Evolutionary conservation across 768 basidiomycete species (phyloP), one percentile per base, ranked within the genome.

Genomic region (Auricularia heimuer): DNA sequence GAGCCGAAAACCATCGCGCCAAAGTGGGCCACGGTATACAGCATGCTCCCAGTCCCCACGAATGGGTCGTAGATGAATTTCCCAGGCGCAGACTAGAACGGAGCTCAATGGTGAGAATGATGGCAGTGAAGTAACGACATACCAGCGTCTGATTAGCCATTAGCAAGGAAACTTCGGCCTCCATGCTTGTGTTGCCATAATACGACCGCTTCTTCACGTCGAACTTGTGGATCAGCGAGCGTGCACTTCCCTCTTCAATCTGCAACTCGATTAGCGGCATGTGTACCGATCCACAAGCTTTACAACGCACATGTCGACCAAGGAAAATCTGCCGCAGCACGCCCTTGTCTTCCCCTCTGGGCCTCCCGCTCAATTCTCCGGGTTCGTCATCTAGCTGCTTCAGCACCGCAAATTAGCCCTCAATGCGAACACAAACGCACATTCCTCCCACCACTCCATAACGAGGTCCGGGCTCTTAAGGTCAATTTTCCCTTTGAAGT

Each of bases 151-250:
- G 97, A 70, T 96, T 96, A 8, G 95, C 93, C 95, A 98, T 98
- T 34, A 98, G 75, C 56, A 99, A 78, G 1, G 94, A 95, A 61
- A 98, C 88, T 73, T 98, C 94, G 0, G 96, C 86, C 69, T 97
- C 95, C 97, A 99, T 99, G 70, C 91, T 92, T 0, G 97, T 99
- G 69, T 95, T 99, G 3, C 97, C 97, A 73, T 86, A 98, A 71
- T 90, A 98, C 14, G 78, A 77, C 8, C 97, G 83, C 69, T 92
- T 92, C 75, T 97, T 98, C 61, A 99, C 89, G 66, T 92, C 88
- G 66, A 92, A 96, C 63, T 77, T 82, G 61, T 77, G 74, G 61
- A 93, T 80, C 39, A 95, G 78, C 2, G 78, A 71, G 4, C 96
- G 84, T 0, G 91, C 89, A 34, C 81, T 79, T 14, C 88, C 88